Evolutionary conservation across 192 early-diverging fungal genomes (phyloP), one percentile per base, ranked within the genome.

Genomic region (Coemansia sp.): DNA sequence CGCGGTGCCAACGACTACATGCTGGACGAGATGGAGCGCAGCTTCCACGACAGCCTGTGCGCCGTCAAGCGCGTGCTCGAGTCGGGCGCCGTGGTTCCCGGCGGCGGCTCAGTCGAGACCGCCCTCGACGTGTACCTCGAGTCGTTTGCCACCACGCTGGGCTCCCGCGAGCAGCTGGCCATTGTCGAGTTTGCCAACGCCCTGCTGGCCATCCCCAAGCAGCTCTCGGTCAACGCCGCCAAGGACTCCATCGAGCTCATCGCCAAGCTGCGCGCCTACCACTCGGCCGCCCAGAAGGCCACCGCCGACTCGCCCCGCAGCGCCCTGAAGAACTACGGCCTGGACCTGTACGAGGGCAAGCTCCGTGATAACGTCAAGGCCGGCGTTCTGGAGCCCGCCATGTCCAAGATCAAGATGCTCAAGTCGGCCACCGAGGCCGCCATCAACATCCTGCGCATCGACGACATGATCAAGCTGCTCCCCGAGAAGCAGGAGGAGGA

Each of bases 21-120:
- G 96, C 85, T 99, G 56, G 98, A 99, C 64, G 98, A 99, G 85
- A 98, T 99, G 96, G 98, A 99, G 80, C 88, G 98, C 57, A 93
- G 95, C 27, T 72, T 99, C 64, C 98, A 99, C 73, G 98, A 99
- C 84, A 86, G 90, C 44, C 70, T 99, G 68, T 95, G 93, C 72
- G 94, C 95, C 16, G 95, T 99, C 56, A 98, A 98, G 89, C 87
- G 98, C 29, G 97, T 96, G 6, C 83, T 99, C 56, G 98, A 99
- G 79, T 94, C 92, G 63, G 94, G 94, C 44, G 88, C 89, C 34
- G 95, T 98, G 35, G 98, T 99, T 41, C 98, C 98, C 40, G 98
- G 98, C 72, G 96, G 96, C 66, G 98, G 98, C 51, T 92, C 94
- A 19, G 96, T 98, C 24, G 96, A 99, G 78, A 87, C 92, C 42